Evolutionary conservation across 768 basidiomycete species (phyloP), one percentile per base, ranked within the genome.

Genomic region (Mycena rebaudengoi): DNA sequence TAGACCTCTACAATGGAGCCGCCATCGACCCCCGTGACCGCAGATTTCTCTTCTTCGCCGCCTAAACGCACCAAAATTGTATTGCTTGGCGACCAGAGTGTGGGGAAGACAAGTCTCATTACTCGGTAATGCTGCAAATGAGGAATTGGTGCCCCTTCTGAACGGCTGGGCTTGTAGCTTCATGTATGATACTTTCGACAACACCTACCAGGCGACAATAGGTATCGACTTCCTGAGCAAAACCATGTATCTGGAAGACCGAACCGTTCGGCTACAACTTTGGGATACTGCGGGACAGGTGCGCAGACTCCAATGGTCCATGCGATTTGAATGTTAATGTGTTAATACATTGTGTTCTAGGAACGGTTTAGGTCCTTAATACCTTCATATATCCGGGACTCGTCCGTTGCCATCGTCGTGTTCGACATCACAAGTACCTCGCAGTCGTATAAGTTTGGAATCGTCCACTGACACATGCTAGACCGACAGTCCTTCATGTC

Each of bases 181-280:
- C 76, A 96, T 99, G 98, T 99, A 99, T 76, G 98, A 99, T 80
- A 99, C 98, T 1, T 99, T 99, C 78, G 98, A 99, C 84, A 99
- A 99, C 78, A 99, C 97, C 43, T 99, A 99, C 77, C 94, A 95
- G 75, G 95, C 95, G 20, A 97, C 95, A 11, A 97, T 97, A 74
- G 95, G 97, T 60, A 99, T 99, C 78, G 98, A 99, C 81, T 99
- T 99, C 77, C 83, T 99, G 79, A 97, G 95, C 82, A 99, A 99
- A 85, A 99, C 98, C 0, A 97, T 99, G 95, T 99, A 99, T 78
- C 85, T 99, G 60, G 98, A 99, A 74, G 98, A 99, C 81, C 85
- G 98, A 71, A 99, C 98, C 1, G 97, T 99, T 46, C 88, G 98
- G 74, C 80, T 99, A 78, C 98, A 99, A 75, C 81, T 99, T 16